These are phyloP conservation scores for Naganishia friedmannii DNA, from an alignment of 768 basidiomycete genomes.

Conservation along the genomic window DNA sequence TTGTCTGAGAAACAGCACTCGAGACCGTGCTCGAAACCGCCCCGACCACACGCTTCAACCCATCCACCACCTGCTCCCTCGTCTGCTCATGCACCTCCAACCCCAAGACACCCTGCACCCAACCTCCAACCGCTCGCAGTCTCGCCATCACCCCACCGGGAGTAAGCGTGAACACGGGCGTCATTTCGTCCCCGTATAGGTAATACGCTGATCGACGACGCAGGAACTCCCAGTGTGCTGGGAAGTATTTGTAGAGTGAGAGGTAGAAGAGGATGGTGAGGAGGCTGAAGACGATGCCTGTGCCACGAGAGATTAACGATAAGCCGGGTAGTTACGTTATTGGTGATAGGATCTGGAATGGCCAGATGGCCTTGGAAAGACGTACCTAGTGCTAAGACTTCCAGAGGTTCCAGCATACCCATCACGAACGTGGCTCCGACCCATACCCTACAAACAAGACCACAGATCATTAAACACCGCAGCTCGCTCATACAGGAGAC, in stretches of 20 bases:
- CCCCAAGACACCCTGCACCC: background rate
- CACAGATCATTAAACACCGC: background rate
- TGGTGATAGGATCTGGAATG: no score
- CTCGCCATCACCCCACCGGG: background rate
- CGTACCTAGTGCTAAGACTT: slow-evolving; percentile 8
- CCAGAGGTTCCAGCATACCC: slow-evolving; percentile 19
- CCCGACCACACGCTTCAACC: background rate
- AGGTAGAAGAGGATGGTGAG: slow-evolving; percentile 56
- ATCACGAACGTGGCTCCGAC: slow-evolving; percentile 10
- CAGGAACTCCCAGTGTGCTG: slow-evolving; percentile 60
- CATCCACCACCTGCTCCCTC: background rate
- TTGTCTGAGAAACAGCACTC: no score
- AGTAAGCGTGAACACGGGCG: slow-evolving; percentile 33
- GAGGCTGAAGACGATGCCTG: slow-evolving; percentile 31
- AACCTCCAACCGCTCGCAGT: background rate
- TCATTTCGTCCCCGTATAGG: slow-evolving; percentile 59
- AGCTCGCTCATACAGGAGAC: background rate
- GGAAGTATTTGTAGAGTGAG: slow-evolving; percentile 62
- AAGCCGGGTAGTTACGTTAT: background rate
- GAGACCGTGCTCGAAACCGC: background rate
- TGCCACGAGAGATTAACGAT: no score
- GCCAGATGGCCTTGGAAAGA: background rate
- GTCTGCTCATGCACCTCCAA: background rate
- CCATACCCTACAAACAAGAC: background rate
- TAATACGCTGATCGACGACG: slow-evolving; percentile 63